phyloP scores from a whole-genome alignment of 495 filamentous ascomycete species.

The Penicillium cosmopolitanum region DNA sequence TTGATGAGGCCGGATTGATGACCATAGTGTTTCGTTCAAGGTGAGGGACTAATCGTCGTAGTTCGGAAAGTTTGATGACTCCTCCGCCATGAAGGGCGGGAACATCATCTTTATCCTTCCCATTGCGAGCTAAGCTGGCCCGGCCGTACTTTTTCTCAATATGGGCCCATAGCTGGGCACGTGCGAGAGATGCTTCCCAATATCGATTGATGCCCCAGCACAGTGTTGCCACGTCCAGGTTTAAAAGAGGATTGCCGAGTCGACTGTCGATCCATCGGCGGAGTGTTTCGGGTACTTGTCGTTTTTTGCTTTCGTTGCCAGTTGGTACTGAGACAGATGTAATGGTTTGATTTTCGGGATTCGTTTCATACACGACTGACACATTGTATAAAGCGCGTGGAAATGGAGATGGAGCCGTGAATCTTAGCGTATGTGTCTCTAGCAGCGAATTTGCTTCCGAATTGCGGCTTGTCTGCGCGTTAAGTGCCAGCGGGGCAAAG shows the following conservation, averaged over 20 bases:
- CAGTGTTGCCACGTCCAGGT: constrained; percentile 45
- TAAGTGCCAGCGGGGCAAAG: constrained; percentile 43
- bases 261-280: constrained; percentile 46
- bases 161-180: constrained; percentile 44
- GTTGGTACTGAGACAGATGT: constrained; percentile 36
- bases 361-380: constrained; percentile 43
- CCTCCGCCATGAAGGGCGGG: constrained; percentile 7
- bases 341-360: constrained; percentile 42
- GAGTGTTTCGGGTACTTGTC: constrained; percentile 35
- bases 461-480: constrained; percentile 28
- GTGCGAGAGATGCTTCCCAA: constrained; percentile 45
- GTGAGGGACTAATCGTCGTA: constrained; percentile 40
- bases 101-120: not conserved
- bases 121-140: constrained; percentile 4
- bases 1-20: constrained; percentile 29
- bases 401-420: constrained; percentile 44
- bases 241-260: constrained; percentile 39
- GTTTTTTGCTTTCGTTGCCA: constrained; percentile 23
- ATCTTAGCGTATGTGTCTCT: constrained; percentile 43
- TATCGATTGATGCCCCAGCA: constrained; percentile 50
- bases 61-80: constrained; percentile 25
- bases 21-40: constrained; percentile 45
- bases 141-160: constrained; percentile 32
- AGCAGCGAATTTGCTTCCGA: constrained; percentile 19
- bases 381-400: constrained; percentile 40